Evolutionary conservation across 805 yeast species (phyloP).

Genomic region (Candida vartiovaarae): DNA sequence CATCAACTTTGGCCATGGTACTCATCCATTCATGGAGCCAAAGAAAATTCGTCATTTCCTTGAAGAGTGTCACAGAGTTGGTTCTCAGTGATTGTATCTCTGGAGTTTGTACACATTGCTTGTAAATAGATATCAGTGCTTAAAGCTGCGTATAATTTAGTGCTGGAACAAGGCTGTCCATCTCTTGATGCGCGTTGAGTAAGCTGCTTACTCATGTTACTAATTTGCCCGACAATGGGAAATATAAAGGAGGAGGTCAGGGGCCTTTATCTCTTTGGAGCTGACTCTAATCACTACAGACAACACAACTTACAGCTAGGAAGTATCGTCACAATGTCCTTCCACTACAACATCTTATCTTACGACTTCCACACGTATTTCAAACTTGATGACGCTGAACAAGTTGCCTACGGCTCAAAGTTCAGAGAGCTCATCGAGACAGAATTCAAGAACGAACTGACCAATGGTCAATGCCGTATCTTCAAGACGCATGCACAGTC

Average conservation of each 20-base stretch:
- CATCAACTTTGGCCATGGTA: conserved; percentile 95
- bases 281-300: too few species aligned
- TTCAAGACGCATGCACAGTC: conserved; percentile 40
- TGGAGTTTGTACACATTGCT: too few species aligned
- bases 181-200: too few species aligned
- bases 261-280: background rate
- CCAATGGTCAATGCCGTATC: conserved; percentile 33
- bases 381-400: conserved; percentile 20
- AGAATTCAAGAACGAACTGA: conserved; percentile 36
- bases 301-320: too few species aligned
- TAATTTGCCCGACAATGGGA: background rate
- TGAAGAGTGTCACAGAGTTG: conserved; percentile 79
- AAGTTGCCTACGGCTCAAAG: conserved; percentile 28
- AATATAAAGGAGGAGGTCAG: background rate
- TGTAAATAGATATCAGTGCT: too few species aligned
- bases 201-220: background rate
- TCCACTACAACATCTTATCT: conserved; percentile 26
- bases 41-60: conserved; percentile 80
- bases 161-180: too few species aligned
- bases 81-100: conserved; percentile 32
- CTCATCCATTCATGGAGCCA: conserved; percentile 96
- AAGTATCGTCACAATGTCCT: conserved; percentile 4
- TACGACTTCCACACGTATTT: conserved; percentile 55
- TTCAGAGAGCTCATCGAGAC: conserved; percentile 33
- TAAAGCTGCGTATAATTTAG: too few species aligned